Evolutionary conservation across 331 rosid genomes (phyloP).

Genomic region (Erythrophleum ivorense): DNA sequence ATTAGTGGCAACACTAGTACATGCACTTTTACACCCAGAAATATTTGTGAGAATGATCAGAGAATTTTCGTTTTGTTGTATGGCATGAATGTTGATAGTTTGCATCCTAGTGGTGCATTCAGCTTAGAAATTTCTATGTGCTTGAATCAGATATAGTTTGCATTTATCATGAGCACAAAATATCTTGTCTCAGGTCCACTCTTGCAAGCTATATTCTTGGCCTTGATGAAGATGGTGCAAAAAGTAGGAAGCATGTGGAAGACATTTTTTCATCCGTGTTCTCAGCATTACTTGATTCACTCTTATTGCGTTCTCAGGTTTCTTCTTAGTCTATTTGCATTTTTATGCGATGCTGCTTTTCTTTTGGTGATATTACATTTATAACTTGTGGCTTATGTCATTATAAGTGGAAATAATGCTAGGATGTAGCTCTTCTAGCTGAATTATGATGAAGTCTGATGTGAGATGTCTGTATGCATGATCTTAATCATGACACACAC

Average conservation of each 20-base stretch:
- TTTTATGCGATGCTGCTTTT: slow-evolving; percentile 20
- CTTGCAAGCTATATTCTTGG: slow-evolving; percentile 88
- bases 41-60: slow-evolving; percentile 13
- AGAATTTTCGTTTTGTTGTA: slow-evolving; percentile 5
- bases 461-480: not conserved
- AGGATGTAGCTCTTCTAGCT: not conserved
- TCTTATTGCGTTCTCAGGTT: slow-evolving; percentile 93
- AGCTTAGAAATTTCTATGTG: not conserved
- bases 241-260: slow-evolving; percentile 63
- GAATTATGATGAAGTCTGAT: slow-evolving; percentile 3
- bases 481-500: not conserved
- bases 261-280: slow-evolving; percentile 77
- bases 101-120: not conserved
- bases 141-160: slow-evolving; percentile 2
- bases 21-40: not conserved
- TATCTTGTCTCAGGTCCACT: slow-evolving; percentile 73
- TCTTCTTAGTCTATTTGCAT: slow-evolving; percentile 44
- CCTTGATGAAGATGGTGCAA: slow-evolving; percentile 67
- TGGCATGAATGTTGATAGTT: slow-evolving; percentile 10
- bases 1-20: not conserved
- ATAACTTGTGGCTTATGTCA: slow-evolving; percentile 32
- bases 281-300: slow-evolving; percentile 83
- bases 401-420: not conserved
- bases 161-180: slow-evolving; percentile 31
- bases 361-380: slow-evolving; percentile 12